Percentiles rank a stretch among this genome's conserved stretches.
Conservation (phyloP, 495 filamentous ascomycete species). For the Penicillium parvum region DNA sequence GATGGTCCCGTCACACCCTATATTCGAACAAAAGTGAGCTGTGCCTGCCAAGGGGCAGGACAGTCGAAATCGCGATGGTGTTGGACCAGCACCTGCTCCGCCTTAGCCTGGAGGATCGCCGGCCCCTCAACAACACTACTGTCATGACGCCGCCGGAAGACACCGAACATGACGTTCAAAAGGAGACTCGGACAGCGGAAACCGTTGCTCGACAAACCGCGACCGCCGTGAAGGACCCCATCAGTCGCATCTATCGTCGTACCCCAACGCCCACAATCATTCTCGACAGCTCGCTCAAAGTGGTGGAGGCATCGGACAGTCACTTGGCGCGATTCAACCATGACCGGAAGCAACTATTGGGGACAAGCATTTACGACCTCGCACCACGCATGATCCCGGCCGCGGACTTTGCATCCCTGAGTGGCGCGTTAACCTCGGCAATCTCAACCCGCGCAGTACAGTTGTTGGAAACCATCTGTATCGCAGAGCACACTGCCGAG, state of each 20-base stretch:
- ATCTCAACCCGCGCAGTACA: constrained; percentile 32
- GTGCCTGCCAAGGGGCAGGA: constrained; percentile 11
- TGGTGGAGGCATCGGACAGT: constrained; percentile 48
- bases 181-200: too few species aligned
- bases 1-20: not conserved
- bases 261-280: constrained; percentile 49
- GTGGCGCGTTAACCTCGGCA: constrained; percentile 42
- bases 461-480: constrained; percentile 25
- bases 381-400: constrained; percentile 31
- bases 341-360: constrained; percentile 36
- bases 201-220: too few species aligned
- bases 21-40: not conserved
- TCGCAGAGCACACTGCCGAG: constrained; percentile 18
- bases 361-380: constrained; percentile 39
- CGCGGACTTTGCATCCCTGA: constrained; percentile 35
- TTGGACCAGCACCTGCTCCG: constrained; percentile 26
- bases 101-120: constrained; percentile 18
- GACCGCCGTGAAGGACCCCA: constrained; percentile 4
- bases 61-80: constrained; percentile 12
- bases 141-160: constrained; percentile 27
- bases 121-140: constrained; percentile 11
- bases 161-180: too few species aligned
- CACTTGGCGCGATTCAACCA: constrained; percentile 38
- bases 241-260: constrained; percentile 41
- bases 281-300: constrained; percentile 41